Conservation (phyloP, 495 filamentous ascomycete genomes). For the Pyronema domesticum region DNA sequence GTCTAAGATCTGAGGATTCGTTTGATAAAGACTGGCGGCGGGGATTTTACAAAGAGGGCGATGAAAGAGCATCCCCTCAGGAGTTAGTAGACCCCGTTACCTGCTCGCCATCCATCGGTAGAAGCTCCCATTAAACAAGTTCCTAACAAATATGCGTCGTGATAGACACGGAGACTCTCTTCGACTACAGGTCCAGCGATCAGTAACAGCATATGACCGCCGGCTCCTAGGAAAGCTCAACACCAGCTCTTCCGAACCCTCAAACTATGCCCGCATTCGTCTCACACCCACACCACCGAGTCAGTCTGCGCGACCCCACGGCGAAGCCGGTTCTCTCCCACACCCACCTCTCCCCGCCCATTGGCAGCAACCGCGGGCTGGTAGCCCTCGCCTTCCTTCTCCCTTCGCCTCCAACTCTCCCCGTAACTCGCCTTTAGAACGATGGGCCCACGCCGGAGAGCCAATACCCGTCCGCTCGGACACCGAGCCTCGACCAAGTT, state of each 20-base stretch:
- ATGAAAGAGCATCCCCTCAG: background rate
- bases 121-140: background rate
- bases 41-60: background rate
- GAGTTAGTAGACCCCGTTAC: background rate
- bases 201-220: conserved; percentile 17
- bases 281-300: conserved; percentile 9
- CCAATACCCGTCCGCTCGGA: conserved; percentile 8
- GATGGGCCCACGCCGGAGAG: conserved; percentile 19
- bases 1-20: conserved; percentile 1
- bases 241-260: conserved; percentile 18
- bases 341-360: conserved; percentile 10
- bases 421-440: conserved; percentile 12
- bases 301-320: conserved; percentile 6
- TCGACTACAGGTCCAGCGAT: conserved; percentile 13
- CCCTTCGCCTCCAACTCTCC: background rate
- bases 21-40: background rate
- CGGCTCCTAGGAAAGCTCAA: conserved; percentile 21
- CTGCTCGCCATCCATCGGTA: background rate
- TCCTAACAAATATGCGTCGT: background rate
- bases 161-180: conserved; percentile 10
- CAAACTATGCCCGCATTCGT: conserved; percentile 9
- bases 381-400: background rate
- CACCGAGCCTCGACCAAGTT: conserved; percentile 8
- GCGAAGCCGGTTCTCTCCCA: conserved; percentile 10
- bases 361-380: background rate